Evolutionary conservation across 2,329 filamentous ascomycete genomes (phyloP).

Genomic region (Lachnellula suecica): DNA sequence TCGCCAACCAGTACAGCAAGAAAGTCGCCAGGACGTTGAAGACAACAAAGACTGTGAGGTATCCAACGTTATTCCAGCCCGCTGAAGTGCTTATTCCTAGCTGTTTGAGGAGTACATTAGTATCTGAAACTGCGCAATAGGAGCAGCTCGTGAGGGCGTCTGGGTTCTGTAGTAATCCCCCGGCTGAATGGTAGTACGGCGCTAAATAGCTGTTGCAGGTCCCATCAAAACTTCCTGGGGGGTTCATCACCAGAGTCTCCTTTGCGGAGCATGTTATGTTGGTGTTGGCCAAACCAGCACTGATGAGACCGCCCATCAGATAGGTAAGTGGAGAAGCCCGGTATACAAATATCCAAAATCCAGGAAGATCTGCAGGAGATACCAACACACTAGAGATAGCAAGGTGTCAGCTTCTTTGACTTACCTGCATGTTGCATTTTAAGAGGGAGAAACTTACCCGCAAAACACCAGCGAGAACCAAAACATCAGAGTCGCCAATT

Average conservation of each 20-base stretch:
- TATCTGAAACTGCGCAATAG: conserved; percentile 44
- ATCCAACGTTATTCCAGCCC: conserved; percentile 44
- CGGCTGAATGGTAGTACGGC: too few relatives aligned
- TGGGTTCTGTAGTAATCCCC: conserved; percentile 35
- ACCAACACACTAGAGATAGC: too few relatives aligned
- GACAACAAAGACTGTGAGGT: conserved; percentile 56
- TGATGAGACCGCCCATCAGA: conserved; percentile 69
- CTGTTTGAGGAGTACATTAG: conserved; percentile 48
- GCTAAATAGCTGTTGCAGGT: conserved; percentile 60
- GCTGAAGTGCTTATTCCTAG: conserved; percentile 43
- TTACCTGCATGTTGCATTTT: too few relatives aligned
- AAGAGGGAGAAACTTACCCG: too few relatives aligned
- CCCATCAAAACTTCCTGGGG: conserved; percentile 53
- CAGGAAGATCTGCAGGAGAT: conserved; percentile 58
- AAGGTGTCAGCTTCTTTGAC: too few relatives aligned
- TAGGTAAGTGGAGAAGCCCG: conserved; percentile 81
- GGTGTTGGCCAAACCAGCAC: conserved; percentile 66
- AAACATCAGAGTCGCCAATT: conserved; percentile 75
- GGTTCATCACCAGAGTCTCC: conserved; percentile 65
- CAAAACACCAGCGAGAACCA: conserved; percentile 73
- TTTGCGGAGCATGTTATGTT: conserved; percentile 63
- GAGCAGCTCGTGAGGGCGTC: conserved; percentile 36
- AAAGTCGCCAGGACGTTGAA: conserved; percentile 54
- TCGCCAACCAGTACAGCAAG: conserved; percentile 49
- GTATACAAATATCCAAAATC: conserved; percentile 87